These are phyloP conservation scores for Podospora australis DNA, from an alignment of 495 filamentous ascomycete species.

Conservation along the genomic window DNA sequence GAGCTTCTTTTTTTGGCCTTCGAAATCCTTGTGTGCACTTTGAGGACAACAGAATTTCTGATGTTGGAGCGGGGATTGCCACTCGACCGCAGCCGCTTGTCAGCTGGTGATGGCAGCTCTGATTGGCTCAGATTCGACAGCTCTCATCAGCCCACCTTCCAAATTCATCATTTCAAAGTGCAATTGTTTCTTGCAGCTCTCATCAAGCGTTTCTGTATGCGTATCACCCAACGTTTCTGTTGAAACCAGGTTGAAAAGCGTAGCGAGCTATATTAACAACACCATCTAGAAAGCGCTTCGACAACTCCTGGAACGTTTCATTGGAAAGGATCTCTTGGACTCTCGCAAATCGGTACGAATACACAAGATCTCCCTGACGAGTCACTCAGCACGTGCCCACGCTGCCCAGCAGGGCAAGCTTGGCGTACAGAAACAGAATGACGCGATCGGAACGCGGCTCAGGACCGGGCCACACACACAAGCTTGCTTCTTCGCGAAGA, in stretches of 20 bases:
- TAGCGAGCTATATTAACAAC: too few species aligned
- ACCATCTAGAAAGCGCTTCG: too few species aligned
- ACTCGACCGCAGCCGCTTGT: not conserved
- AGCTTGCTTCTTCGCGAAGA: conserved; percentile 11
- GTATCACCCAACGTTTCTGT: too few species aligned
- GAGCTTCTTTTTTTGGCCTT: not conserved
- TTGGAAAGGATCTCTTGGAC: too few species aligned
- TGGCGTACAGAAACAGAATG: conserved; percentile 11
- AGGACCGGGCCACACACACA: too few species aligned
- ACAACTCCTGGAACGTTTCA: too few species aligned
- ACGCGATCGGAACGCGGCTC: conserved; percentile 24
- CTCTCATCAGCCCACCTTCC: not conserved
- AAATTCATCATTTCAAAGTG: not conserved
- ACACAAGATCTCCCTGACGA: too few species aligned
- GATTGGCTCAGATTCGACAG: not conserved
- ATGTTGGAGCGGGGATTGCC: conserved; percentile 3
- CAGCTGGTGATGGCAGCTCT: not conserved
- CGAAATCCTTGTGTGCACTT: not conserved
- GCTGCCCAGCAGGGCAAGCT: not conserved
- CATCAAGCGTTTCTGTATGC: not conserved
- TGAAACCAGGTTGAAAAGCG: too few species aligned
- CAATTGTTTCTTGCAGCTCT: not conserved
- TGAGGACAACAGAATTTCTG: too few species aligned
- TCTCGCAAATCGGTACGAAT: too few species aligned
- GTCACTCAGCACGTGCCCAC: too few species aligned